Evolutionary conservation across 1,284 basidiomycete genomes (phyloP), one percentile per base, ranked within the genome.

Genomic region (Fomitopsis betulina): DNA sequence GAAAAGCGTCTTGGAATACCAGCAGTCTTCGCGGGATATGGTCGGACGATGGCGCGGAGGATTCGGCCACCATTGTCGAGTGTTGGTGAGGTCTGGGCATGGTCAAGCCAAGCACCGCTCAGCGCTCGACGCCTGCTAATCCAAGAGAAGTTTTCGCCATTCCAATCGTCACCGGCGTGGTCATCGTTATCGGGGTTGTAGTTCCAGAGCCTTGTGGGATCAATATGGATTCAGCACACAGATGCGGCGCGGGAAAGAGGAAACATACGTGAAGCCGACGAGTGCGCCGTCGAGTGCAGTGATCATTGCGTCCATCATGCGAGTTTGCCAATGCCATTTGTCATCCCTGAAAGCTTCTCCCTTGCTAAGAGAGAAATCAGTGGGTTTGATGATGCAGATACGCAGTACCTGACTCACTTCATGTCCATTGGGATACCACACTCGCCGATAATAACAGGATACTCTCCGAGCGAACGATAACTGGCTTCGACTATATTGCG

Each of bases 71-170:
- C 94, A 35, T 87, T 83, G 69, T 97, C 95, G 23, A 94, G 77
- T 23, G 80, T 80, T 13, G 79, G 75, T 3, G 84, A 79, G 10
- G 75, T 75, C 65, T 91, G 86, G 12, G 81, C 79, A 65, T 78
- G 73, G 63, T 79, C 76, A 25, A 85, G 72, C 47, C 82, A 69
- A 0, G 78, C 80, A 0, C 76, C 66, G 1, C 82, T 81, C 12
- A 83, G 71, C 0, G 82, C 82, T 8, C 87, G 82, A 51, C 73
- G 74, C 45, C 80, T 75, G 61, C 89, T 91, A 78, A 93, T 96
- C 89, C 93, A 96, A 3, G 93, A 94, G 71, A 97, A 96, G 74
- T 94, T 95, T 73, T 98, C 96, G 49, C 89, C 92, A 69, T 97
- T 98, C 96, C 96, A 98, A 61, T 87, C 79, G 70, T 98, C 96